Evolutionary conservation across 768 basidiomycete genomes (phyloP).

Genomic region (Hortiboletus flavorubellus): DNA sequence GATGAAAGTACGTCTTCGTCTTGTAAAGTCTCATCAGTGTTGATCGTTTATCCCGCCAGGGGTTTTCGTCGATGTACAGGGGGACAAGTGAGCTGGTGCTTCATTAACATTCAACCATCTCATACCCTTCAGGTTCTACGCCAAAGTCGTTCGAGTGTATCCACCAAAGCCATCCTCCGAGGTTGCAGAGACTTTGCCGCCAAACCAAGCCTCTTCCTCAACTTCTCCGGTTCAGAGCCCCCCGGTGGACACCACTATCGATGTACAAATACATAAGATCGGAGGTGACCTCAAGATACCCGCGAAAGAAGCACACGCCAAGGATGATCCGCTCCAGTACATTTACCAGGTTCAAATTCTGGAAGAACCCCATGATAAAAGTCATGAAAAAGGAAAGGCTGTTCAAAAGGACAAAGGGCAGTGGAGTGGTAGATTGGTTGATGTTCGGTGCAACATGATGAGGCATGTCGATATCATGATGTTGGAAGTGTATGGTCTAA

Average conservation of each 20-base stretch:
- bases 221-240: constrained; percentile 43
- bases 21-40: constrained; percentile 6
- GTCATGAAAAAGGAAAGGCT: constrained; percentile 56
- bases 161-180: constrained; percentile 56
- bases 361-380: constrained; percentile 69
- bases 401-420: constrained; percentile 57
- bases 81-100: constrained; percentile 66
- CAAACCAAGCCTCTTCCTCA: constrained; percentile 36
- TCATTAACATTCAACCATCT: constrained; percentile 12
- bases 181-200: constrained; percentile 32
- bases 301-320: constrained; percentile 61
- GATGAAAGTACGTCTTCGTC: constrained; percentile 71
- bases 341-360: constrained; percentile 86
- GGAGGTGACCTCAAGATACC: constrained; percentile 78
- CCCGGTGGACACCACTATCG: constrained; percentile 46
- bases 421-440: constrained; percentile 75
- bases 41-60: constrained; percentile 42
- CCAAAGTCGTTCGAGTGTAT: constrained; percentile 74
- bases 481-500: background rate
- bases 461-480: constrained; percentile 49
- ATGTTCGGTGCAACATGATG: constrained; percentile 77
- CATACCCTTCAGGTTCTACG: constrained; percentile 61
- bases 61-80: constrained; percentile 82
- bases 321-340: constrained; percentile 81
- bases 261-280: constrained; percentile 59